Percentiles rank a stretch among this genome's conserved stretches.
These are phyloP conservation scores for Pseudogymnoascus sp. DNA, from an alignment of 2,329 filamentous ascomycete species.

Conservation along the genomic window DNA sequence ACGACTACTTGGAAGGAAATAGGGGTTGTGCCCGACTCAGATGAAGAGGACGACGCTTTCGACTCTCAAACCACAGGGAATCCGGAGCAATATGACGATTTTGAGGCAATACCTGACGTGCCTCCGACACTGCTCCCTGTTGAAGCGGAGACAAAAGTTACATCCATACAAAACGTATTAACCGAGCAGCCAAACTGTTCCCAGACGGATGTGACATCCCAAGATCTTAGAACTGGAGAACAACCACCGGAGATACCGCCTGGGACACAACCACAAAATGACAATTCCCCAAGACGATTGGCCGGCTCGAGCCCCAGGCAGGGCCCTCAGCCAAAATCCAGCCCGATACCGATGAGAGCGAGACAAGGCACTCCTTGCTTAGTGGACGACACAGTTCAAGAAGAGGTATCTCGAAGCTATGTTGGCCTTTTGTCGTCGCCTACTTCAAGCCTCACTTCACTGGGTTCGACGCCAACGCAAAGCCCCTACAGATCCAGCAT, in stretches of 20 bases:
- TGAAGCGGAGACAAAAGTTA: neutral
- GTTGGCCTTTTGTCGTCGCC: slow-evolving; percentile 31
- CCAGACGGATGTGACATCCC: neutral
- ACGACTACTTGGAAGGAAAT: slow-evolving; percentile 27
- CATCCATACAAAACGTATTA: no score
- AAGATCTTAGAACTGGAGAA: neutral
- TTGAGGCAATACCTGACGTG: slow-evolving; percentile 6
- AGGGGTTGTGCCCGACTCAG: slow-evolving; percentile 30
- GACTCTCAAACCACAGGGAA: slow-evolving; percentile 14
- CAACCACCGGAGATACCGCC: neutral
- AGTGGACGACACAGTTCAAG: slow-evolving; percentile 16
- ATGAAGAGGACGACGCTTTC: slow-evolving; percentile 25
- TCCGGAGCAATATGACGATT: neutral
- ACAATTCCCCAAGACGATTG: neutral
- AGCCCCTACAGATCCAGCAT: neutral
- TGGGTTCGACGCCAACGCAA: slow-evolving; percentile 14
- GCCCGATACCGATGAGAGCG: neutral
- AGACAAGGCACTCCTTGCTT: neutral
- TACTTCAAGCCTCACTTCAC: slow-evolving; percentile 24
- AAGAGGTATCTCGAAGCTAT: slow-evolving; percentile 33
- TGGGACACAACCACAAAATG: neutral
- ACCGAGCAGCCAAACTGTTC: neutral
- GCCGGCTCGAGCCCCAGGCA: neutral
- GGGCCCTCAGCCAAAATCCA: neutral
- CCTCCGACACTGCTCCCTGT: neutral